phyloP scores from a whole-genome alignment of 1,284 basidiomycete genomes.

The Puccinia novopanici region DNA sequence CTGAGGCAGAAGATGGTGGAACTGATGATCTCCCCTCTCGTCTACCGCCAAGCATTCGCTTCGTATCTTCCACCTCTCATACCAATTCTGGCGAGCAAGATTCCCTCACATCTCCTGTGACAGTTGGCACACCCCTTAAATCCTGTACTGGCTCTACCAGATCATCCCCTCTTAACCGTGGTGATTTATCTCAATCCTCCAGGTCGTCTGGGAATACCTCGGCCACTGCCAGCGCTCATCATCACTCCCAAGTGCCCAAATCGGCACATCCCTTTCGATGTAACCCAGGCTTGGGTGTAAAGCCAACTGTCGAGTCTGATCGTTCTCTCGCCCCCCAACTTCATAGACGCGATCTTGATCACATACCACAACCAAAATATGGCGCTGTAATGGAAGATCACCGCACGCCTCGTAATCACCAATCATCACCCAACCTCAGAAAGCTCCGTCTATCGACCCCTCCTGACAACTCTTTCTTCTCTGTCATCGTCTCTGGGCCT shows the following conservation, averaged over 20 bases:
- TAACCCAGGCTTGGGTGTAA: slow-evolving; percentile 2
- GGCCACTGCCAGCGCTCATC: not conserved
- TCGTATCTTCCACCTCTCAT: not conserved
- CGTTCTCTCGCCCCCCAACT: slow-evolving; percentile 4
- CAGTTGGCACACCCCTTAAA: not conserved
- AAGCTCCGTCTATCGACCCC: not conserved
- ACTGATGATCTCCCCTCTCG: not conserved
- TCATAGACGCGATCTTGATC: slow-evolving; percentile 18
- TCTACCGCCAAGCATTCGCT: slow-evolving; percentile 23
- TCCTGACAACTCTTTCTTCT: slow-evolving; percentile 21
- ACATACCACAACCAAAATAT: not conserved
- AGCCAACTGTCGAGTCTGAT: slow-evolving; percentile 5
- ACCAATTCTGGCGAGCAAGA: not conserved
- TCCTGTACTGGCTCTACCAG: not conserved
- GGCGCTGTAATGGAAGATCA: not conserved
- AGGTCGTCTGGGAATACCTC: slow-evolving; percentile 9
- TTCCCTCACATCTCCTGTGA: not conserved
- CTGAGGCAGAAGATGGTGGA: slow-evolving; percentile 6
- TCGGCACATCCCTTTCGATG: not conserved
- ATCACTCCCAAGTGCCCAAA: not conserved
- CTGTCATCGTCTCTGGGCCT: slow-evolving; percentile 27
- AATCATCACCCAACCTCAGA: slow-evolving; percentile 39
- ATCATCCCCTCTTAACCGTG: not conserved
- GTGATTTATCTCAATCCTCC: not conserved
- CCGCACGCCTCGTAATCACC: slow-evolving; percentile 33